These are phyloP conservation scores for Vanderwaltozyma tropicalis DNA, from an alignment of 805 yeast genomes.

Conservation along the genomic window DNA sequence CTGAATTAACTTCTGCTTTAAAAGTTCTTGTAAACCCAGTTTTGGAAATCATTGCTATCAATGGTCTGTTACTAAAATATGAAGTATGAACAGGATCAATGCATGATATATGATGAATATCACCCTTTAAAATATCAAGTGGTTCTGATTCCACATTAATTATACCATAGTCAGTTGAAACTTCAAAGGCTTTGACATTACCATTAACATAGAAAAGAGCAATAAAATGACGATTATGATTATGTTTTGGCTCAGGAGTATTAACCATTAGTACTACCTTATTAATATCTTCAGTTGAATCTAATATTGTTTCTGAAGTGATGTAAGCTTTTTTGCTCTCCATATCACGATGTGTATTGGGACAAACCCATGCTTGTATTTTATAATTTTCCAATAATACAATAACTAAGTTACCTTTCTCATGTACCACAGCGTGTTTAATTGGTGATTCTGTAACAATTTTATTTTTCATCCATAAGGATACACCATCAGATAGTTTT, in stretches of 20 bases:
- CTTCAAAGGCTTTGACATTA: conserved; percentile 23
- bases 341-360: conserved; percentile 8
- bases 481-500: conserved; percentile 20
- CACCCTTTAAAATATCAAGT: conserved; percentile 18
- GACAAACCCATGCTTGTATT: conserved; percentile 56
- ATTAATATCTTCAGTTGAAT: conserved; percentile 1
- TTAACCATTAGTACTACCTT: conserved; percentile 27
- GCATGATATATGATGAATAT: conserved; percentile 38
- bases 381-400: conserved; percentile 33
- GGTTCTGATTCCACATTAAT: conserved; percentile 27
- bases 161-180: conserved; percentile 22
- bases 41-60: conserved; percentile 49
- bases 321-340: conserved; percentile 6
- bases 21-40: conserved; percentile 42
- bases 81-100: conserved; percentile 54
- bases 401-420: conserved; percentile 37
- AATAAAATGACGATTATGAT: conserved; percentile 33
- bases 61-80: conserved; percentile 29
- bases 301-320: conserved; percentile 9
- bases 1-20: conserved; percentile 29
- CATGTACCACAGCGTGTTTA: conserved; percentile 38
- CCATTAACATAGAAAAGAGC: conserved; percentile 39
- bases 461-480: conserved; percentile 32
- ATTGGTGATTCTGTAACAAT: conserved; percentile 40
- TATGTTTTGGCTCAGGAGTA: conserved; percentile 28